phyloP scores from a whole-genome alignment of 2,329 filamentous ascomycete genomes.

The Colletotrichum simmondsii region DNA sequence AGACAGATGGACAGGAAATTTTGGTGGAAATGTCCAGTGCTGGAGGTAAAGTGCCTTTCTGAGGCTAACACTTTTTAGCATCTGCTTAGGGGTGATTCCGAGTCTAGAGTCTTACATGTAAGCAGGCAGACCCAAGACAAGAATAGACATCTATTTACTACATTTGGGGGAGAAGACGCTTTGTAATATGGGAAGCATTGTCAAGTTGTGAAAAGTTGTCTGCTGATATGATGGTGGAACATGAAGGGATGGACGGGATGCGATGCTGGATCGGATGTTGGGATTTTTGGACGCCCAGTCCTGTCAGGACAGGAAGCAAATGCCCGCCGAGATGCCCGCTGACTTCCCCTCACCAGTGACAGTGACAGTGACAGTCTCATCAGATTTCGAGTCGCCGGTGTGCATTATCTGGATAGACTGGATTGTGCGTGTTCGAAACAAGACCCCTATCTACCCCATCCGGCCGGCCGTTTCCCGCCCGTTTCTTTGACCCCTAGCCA shows the following conservation, averaged over 20 bases:
- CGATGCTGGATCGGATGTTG: not conserved
- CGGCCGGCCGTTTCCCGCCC: constrained; percentile 6
- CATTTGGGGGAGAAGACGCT: not conserved
- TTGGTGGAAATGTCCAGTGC: not conserved
- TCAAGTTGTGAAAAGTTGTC: not conserved
- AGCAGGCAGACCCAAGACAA: not conserved
- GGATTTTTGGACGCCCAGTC: not conserved
- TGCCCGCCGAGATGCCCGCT: not conserved
- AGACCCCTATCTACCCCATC: constrained; percentile 20
- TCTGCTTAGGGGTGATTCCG: not conserved
- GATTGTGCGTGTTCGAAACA: constrained; percentile 13
- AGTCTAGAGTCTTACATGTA: not conserved
- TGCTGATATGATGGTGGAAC: too few species aligned
- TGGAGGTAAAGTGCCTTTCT: not conserved
- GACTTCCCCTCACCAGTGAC: too few species aligned
- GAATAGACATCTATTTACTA: not conserved
- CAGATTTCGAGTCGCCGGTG: not conserved
- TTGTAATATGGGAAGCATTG: not conserved
- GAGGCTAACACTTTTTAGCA: not conserved
- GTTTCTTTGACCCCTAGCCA: constrained; percentile 12
- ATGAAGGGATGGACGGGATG: not conserved
- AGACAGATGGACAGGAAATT: not conserved
- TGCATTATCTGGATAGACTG: constrained; percentile 1
- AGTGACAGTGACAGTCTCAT: not conserved
- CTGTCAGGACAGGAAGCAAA: not conserved